Percentiles rank a stretch among this genome's conserved stretches.
phyloP scores from a whole-genome alignment of 208 protist species.

The Lotmaria passim region DNA sequence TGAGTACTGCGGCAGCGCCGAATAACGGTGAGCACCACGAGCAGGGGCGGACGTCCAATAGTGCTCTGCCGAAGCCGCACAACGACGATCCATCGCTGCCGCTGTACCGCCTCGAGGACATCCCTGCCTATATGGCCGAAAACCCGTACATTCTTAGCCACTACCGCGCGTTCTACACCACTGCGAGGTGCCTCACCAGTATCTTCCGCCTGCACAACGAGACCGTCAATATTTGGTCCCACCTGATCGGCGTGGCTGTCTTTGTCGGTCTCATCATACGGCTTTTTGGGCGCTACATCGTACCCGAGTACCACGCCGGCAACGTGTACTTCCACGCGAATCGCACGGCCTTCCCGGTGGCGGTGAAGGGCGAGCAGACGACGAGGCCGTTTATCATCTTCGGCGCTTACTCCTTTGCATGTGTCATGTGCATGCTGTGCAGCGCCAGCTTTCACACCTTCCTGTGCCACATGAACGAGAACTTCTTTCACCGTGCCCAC shows the following conservation, averaged over 20 bases:
- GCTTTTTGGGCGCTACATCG: constrained; percentile 44
- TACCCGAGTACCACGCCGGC: constrained; percentile 27
- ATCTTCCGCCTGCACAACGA: constrained; percentile 87
- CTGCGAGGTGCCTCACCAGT: constrained; percentile 56
- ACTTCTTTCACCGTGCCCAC: constrained; percentile 65
- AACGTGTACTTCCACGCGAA: constrained; percentile 31
- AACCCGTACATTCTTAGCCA: constrained; percentile 60
- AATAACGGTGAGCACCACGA: background rate
- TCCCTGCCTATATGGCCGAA: constrained; percentile 51
- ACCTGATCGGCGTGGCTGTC: constrained; percentile 69
- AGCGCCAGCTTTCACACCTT: constrained; percentile 80
- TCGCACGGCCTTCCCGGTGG: constrained; percentile 17
- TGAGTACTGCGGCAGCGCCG: background rate
- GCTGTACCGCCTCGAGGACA: constrained; percentile 47
- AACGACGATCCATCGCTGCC: constrained; percentile 40
- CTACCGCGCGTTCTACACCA: constrained; percentile 79
- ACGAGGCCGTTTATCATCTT: constrained; percentile 62
- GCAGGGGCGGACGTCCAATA: background rate
- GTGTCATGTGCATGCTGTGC: constrained; percentile 79
- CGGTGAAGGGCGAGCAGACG: constrained; percentile 22
- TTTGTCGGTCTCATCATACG: constrained; percentile 56
- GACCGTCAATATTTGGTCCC: constrained; percentile 86
- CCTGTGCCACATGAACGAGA: constrained; percentile 62
- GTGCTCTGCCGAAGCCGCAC: constrained; percentile 20
- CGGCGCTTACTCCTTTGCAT: constrained; percentile 71